phyloP scores from a whole-genome alignment of 129 eudicot species.

The Pittosporum tobira region DNA sequence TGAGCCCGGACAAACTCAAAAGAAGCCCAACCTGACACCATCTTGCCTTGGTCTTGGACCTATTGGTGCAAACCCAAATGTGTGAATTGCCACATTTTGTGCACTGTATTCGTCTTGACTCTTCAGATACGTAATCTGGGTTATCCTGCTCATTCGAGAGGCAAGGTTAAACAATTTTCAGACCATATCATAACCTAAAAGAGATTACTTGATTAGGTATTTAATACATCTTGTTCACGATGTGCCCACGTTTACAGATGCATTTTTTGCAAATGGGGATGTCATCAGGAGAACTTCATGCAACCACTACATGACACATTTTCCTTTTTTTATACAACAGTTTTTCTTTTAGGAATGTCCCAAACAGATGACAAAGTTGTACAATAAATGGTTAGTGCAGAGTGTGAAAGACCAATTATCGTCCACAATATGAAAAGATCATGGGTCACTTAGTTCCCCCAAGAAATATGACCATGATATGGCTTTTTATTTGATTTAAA shows the following conservation, averaged over 20 bases:
- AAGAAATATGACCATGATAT: too few relatives aligned
- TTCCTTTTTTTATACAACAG: too few relatives aligned
- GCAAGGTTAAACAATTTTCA: constrained; percentile 4
- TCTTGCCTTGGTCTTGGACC: constrained; percentile 86
- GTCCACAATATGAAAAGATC: too few relatives aligned
- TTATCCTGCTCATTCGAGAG: constrained; percentile 29
- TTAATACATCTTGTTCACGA: too few relatives aligned
- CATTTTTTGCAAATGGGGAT: not conserved
- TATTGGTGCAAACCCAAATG: constrained; percentile 91
- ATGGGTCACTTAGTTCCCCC: too few relatives aligned
- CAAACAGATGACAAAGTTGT: too few relatives aligned
- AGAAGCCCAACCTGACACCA: constrained; percentile 82
- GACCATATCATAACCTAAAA: not conserved
- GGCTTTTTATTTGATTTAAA: too few relatives aligned
- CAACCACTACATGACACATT: not conserved
- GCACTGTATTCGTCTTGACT: constrained; percentile 96
- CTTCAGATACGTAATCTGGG: constrained; percentile 63
- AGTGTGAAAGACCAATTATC: too few relatives aligned
- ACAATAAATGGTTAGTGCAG: too few relatives aligned
- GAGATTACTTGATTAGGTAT: not conserved
- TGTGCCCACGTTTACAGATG: not conserved
- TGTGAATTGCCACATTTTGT: constrained; percentile 95
- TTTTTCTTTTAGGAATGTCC: too few relatives aligned
- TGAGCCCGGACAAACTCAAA: not conserved
- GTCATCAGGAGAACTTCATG: not conserved